Evolutionary conservation across 306 rosid species (phyloP), one percentile per base, ranked within the genome.

Genomic region (Acacia confusa): DNA sequence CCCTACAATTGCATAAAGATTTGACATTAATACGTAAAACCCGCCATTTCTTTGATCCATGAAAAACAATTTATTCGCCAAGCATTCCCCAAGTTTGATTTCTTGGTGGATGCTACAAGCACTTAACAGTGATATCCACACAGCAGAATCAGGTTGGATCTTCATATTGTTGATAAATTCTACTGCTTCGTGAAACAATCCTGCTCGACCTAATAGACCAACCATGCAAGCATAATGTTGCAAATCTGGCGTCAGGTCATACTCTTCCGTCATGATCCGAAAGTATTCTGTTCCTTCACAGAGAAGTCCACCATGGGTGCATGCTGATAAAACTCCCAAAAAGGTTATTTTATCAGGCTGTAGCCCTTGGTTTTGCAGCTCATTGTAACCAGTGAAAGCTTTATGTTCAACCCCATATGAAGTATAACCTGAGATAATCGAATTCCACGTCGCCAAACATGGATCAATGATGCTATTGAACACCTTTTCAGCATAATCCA

Each of bases 401-500:
- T 87, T 86, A 78, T 82, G 85, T 77, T 89, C 92, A 36, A 78
- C 82, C 34, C 95, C 97, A 32, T 83, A 92, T 50, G 90, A 82
- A 82, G 97, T 90, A 66, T 91, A 94, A 38, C 92, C 94, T 11
- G 90, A 92, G 68, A 94, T 90, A 82, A 94, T 90, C 41, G 97
- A 78, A 78, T 94, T 94, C 98, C 98, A 90, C 65, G 95, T 84
- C 58, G 91, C 92, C 85, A 92, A 87, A 74, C 97, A 94, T 9
- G 94, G 98, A 48, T 84, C 87, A 69, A 79, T 80, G 75, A 92
- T 86, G 77, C 85, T 81, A 52, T 85, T 75, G 81, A 92, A 89
- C 69, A 88, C 88, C 73, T 75, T 90, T 85, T 89, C 97, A 58
- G 94, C 94, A 57, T 74, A 84, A 30, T 89, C 95, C 76, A 92